These are phyloP conservation scores for Isoetes engelmannii DNA, from an alignment of 83 land plant species.

Conservation along the genomic window DNA sequence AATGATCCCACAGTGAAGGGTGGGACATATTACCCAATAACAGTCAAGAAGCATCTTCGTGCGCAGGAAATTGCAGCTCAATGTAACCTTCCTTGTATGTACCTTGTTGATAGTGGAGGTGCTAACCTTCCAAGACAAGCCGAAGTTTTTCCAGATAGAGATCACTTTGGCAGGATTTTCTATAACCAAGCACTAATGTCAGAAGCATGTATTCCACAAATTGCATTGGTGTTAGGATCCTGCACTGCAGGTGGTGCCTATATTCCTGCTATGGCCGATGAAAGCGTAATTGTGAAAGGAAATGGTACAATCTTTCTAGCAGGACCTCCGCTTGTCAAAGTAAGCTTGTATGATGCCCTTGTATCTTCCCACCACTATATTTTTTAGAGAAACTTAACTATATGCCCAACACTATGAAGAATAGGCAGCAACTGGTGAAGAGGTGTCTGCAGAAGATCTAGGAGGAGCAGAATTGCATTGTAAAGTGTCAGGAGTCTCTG, in stretches of 20 bases:
- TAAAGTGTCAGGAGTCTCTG: conserved; percentile 89
- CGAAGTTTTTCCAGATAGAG: conserved; percentile 91
- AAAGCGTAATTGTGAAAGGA: conserved; percentile 96
- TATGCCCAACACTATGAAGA: too few species aligned
- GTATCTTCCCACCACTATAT: too few species aligned
- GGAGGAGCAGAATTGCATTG: conserved; percentile 95
- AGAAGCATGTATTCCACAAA: conserved; percentile 81
- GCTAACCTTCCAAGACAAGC: conserved; percentile 97
- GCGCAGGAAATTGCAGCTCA: conserved; percentile 91
- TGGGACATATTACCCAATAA: conserved; percentile 94
- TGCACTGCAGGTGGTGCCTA: conserved; percentile 99
- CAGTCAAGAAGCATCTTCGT: conserved; percentile 88
- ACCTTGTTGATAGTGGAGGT: conserved; percentile 98
- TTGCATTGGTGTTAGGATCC: conserved; percentile 92
- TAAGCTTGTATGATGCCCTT: too few species aligned
- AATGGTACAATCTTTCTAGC: conserved; percentile 98
- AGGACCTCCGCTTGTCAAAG: conserved; percentile 99
- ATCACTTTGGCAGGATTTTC: conserved; percentile 93
- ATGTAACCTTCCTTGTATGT: conserved; percentile 80
- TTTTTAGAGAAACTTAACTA: too few species aligned
- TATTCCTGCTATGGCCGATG: conserved; percentile 99
- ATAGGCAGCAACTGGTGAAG: conserved; percentile 99
- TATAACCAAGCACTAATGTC: conserved; percentile 95
- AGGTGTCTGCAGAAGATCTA: conserved; percentile 90
- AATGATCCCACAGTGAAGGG: conserved; percentile 97